phyloP scores from a whole-genome alignment of 352 stramenopile genomes.

The Globisporangium nunn region DNA sequence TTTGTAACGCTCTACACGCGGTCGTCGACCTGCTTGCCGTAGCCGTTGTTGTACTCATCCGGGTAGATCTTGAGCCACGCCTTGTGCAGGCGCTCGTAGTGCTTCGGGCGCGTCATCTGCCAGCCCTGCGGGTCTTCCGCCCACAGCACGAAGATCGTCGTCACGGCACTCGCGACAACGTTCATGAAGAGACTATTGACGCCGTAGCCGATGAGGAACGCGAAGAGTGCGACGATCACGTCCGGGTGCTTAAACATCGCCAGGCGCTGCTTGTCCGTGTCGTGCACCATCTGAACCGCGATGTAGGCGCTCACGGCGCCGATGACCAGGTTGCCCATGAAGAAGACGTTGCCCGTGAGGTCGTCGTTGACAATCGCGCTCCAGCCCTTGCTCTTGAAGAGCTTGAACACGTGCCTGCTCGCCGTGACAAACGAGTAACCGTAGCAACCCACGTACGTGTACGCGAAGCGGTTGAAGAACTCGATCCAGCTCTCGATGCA shows the following conservation, averaged over 20 bases:
- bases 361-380: conserved; percentile 87
- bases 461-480: conserved; percentile 89
- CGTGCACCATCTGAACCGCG: conserved; percentile 39
- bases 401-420: conserved; percentile 67
- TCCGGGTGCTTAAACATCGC: conserved; percentile 64
- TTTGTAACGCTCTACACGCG: conserved; percentile 5
- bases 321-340: conserved; percentile 73
- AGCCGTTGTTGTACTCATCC: conserved; percentile 79
- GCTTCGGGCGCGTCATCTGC: conserved; percentile 62
- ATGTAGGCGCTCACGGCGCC: conserved; percentile 63
- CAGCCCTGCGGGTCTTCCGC: conserved; percentile 72
- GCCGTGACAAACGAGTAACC: conserved; percentile 80
- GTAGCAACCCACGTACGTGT: conserved; percentile 83
- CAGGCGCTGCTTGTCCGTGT: conserved; percentile 39
- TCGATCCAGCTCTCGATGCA: conserved; percentile 82
- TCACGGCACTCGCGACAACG: conserved; percentile 67
- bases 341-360: conserved; percentile 81
- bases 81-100: conserved; percentile 64
- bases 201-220: conserved; percentile 65
- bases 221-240: conserved; percentile 58
- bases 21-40: conserved; percentile 48
- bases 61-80: conserved; percentile 80
- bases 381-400: conserved; percentile 80
- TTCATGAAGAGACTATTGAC: conserved; percentile 75
- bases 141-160: conserved; percentile 81